Evolutionary conservation across 495 filamentous ascomycete species (phyloP).

Genomic region (Lasiosphaeriaceae sp.): DNA sequence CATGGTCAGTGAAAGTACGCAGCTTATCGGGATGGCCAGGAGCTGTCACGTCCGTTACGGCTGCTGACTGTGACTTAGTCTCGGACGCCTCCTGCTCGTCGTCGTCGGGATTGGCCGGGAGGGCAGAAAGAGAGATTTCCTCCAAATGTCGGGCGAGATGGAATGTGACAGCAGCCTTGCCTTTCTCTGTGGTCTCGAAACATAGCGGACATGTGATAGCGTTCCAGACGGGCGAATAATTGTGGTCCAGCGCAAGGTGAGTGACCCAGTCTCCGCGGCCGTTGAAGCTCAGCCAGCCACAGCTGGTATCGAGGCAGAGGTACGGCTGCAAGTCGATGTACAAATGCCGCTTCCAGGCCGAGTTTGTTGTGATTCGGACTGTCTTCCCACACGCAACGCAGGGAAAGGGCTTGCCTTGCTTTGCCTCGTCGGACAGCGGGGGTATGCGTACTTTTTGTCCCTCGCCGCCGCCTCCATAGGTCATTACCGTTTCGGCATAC

Average conservation of each 20-base stretch:
- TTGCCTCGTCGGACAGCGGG: conserved; percentile 6
- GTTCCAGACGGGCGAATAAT: conserved; percentile 4
- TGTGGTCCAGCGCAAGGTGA: conserved; percentile 10
- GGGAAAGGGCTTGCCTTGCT: conserved; percentile 6
- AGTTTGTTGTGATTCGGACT: conserved; percentile 3
- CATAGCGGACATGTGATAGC: conserved; percentile 10
- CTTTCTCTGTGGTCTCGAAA: background rate
- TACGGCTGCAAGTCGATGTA: conserved; percentile 12
- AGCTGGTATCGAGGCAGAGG: conserved; percentile 11
- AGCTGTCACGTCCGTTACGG: no score
- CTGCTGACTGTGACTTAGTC: no score
- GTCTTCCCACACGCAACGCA: conserved; percentile 14
- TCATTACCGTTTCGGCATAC: conserved; percentile 11
- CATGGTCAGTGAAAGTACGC: no score
- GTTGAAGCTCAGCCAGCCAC: conserved; percentile 3
- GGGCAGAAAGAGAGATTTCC: conserved; percentile 17
- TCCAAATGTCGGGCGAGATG: conserved; percentile 14
- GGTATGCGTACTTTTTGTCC: conserved; percentile 9
- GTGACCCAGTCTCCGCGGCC: conserved; percentile 13
- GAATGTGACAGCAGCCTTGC: conserved; percentile 3
- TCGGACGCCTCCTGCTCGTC: background rate
- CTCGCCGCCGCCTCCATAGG: background rate
- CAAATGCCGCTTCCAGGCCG: conserved; percentile 17
- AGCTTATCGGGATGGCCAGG: no score
- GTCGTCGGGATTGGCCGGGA: conserved; percentile 1